Evolutionary conservation across 352 stramenopile genomes (phyloP), one percentile per base, ranked within the genome.

Genomic region (Thalassiosira exigua): DNA sequence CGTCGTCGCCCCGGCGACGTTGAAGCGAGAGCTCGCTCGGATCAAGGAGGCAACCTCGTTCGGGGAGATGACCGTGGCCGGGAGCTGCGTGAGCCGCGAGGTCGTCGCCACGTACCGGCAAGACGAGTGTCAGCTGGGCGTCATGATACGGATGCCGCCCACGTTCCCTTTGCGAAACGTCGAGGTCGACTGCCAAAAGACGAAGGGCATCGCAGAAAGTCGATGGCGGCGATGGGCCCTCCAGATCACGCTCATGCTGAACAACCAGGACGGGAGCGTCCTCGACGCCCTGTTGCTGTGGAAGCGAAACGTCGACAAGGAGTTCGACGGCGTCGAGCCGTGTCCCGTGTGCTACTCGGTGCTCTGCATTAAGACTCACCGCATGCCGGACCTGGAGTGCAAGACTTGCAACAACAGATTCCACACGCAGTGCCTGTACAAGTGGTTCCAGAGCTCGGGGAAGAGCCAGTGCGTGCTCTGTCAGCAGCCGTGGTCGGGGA

Each of bases 331-430:
- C 9, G 84, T 96, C 9, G 94, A 97, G 66, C 92, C 93, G 19
- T 97, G 94, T 73, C 92, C 92, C 4, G 91, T 97, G 42, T 97
- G 94, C 60, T 97, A 96, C 69, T 91, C 83, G 22, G 89, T 95
- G 17, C 70, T 97, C 4, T 90, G 94, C 57, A 85, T 92, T 1
- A 95, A 93, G 59, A 92, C 87, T 17, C 85, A 95, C 58, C 87
- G 85, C 22, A 86, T 96, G 64, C 94, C 94, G 4, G 84, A 89
- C 60, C 52, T 95, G 54, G 54, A 92, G 61, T 97, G 94, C 73
- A 89, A 89, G 19, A 93, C 87, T 22, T 97, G 94, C 61, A 75
- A 91, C 39, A 95, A 94, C 69, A 71, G 85, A n/a, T 97, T 96
- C 79, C 94, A 97, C 70, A 81, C 79, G n/a, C 69, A 82, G 21